phyloP scores from a whole-genome alignment of 2,329 filamentous ascomycete genomes.

The Cadophora luteo-olivacea region DNA sequence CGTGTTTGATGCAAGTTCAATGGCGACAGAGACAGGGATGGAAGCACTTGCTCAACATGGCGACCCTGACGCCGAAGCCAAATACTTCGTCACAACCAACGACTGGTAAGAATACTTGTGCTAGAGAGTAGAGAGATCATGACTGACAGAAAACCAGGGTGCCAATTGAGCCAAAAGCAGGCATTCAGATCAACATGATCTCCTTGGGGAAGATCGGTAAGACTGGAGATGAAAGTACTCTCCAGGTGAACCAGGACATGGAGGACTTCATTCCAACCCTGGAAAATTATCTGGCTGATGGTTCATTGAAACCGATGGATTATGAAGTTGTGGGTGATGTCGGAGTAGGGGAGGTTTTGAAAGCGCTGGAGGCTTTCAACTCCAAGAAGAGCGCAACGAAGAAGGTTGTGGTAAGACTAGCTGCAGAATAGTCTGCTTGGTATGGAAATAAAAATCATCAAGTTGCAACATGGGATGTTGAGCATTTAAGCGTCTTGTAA shows the following conservation, averaged over 20 bases:
- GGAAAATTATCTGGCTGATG: conserved; percentile 30
- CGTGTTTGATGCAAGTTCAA: conserved; percentile 46
- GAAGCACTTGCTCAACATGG: conserved; percentile 41
- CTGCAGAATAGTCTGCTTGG: conserved; percentile 19
- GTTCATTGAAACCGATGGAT: conserved; percentile 34
- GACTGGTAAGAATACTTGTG: conserved; percentile 43
- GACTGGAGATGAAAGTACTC: conserved; percentile 25
- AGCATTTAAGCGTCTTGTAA: background rate
- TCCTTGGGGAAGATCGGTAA: conserved; percentile 35
- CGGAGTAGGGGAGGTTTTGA: conserved; percentile 32
- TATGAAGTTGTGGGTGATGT: conserved; percentile 35
- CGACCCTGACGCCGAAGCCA: conserved; percentile 36
- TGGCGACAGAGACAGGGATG: conserved; percentile 43
- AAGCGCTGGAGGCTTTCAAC: conserved; percentile 32
- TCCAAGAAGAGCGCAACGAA: conserved; percentile 30
- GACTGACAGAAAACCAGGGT: conserved; percentile 25
- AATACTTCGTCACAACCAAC: conserved; percentile 46
- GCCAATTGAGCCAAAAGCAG: conserved; percentile 28
- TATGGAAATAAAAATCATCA: no score
- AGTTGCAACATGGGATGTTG: background rate
- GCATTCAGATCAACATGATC: conserved; percentile 31
- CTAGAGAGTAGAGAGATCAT: background rate
- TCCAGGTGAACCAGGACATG: conserved; percentile 32
- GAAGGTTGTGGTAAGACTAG: conserved; percentile 35
- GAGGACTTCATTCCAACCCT: conserved; percentile 31